These are phyloP conservation scores for Tetrahymena malaccensis DNA, from an alignment of 73 alveolate species.

Conservation along the genomic window DNA sequence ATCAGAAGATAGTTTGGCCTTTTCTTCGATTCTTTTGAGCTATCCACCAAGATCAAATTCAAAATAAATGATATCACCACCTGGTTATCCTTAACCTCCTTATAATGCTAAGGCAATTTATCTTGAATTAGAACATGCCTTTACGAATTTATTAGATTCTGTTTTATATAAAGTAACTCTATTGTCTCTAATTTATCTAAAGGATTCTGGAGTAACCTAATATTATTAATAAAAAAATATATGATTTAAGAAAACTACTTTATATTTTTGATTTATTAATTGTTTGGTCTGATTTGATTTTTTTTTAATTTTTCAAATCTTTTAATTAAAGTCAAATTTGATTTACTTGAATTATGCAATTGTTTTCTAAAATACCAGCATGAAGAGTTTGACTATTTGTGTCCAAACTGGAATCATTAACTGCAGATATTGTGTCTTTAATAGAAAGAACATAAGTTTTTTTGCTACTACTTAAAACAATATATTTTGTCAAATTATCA, in stretches of 20 bases:
- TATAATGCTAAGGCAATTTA: slow-evolving; percentile 87
- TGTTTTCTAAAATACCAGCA: slow-evolving; percentile 67
- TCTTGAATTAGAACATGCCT: slow-evolving; percentile 76
- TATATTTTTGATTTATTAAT: no score
- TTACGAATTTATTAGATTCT: slow-evolving; percentile 65
- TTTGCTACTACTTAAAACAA: slow-evolving; percentile 83
- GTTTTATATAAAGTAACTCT: slow-evolving; percentile 77
- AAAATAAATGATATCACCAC: slow-evolving; percentile 92
- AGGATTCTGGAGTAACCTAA: slow-evolving; percentile 44
- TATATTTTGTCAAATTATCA: slow-evolving; percentile 79
- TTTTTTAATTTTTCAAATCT: no score
- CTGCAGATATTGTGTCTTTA: slow-evolving; percentile 80
- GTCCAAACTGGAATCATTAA: slow-evolving; percentile 62
- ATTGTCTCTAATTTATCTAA: slow-evolving; percentile 71
- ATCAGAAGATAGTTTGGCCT: slow-evolving; percentile 80
- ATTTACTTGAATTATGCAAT: slow-evolving; percentile 63
- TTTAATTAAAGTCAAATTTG: no score
- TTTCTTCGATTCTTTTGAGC: slow-evolving; percentile 48
- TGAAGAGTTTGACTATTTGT: slow-evolving; percentile 54
- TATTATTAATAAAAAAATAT: neutral
- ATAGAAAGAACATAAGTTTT: slow-evolving; percentile 76
- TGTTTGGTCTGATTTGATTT: no score
- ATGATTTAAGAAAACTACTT: no score
- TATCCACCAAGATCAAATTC: slow-evolving; percentile 88
- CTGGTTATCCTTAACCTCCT: slow-evolving; percentile 47